Conservation (phyloP, 192 early-diverging fungal genomes). For the Mortierella hygrophila region DNA sequence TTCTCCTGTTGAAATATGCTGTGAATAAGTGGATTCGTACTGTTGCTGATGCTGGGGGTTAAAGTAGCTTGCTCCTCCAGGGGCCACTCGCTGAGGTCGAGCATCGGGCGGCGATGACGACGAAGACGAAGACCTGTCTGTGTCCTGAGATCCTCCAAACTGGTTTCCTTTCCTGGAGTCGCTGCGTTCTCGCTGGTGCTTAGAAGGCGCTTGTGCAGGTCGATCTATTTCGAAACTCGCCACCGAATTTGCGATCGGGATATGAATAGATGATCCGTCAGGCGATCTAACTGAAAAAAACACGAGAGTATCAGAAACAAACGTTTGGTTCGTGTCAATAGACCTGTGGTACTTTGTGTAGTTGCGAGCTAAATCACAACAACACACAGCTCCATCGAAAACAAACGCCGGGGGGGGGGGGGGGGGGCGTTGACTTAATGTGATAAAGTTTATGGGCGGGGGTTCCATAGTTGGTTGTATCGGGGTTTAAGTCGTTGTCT, state of each 20-base stretch:
- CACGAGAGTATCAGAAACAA: background rate
- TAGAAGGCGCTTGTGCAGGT: background rate
- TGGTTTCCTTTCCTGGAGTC: background rate
- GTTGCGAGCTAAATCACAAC: background rate
- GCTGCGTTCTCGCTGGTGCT: background rate
- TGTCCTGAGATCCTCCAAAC: background rate
- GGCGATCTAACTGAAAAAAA: constrained; percentile 21
- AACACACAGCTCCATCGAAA: background rate
- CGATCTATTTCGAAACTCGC: constrained; percentile 10
- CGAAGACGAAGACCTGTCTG: background rate
- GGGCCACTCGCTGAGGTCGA: background rate
- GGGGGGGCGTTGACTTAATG: no score
- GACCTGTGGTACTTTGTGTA: background rate
- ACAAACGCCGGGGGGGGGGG: background rate
- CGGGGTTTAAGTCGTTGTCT: no score
- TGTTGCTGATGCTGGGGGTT: background rate
- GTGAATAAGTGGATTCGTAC: background rate
- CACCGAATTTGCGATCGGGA: constrained; percentile 28
- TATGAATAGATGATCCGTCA: constrained; percentile 31
- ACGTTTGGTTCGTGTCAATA: background rate
- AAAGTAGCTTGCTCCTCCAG: background rate
- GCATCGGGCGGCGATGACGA: background rate
- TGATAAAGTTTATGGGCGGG: no score
- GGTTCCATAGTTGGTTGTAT: no score
- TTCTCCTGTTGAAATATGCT: background rate